A percentile compares a stretch with the other conserved stretches of the same genome.
phyloP scores from a whole-genome alignment of 2,329 filamentous ascomycete species.

The Pseudonectria foliicola region DNA sequence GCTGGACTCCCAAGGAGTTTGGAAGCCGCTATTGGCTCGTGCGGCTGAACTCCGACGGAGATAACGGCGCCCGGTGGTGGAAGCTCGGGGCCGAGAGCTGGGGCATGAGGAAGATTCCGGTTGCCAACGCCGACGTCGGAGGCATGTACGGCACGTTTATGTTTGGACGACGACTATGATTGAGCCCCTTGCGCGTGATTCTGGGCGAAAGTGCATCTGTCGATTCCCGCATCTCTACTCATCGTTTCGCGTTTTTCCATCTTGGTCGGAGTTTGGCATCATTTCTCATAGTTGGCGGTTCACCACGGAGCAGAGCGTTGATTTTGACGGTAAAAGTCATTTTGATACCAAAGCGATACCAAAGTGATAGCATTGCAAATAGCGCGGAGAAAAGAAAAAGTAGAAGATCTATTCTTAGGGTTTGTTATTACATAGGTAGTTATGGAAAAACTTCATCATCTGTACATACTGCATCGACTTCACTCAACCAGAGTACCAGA shows the following conservation, averaged over 20 bases:
- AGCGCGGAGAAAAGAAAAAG: constrained; percentile 10
- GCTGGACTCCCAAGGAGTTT: constrained; percentile 67
- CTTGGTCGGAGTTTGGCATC: constrained; percentile 12
- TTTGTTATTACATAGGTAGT: too few relatives aligned
- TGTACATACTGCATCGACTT: too few relatives aligned
- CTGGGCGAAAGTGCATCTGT: constrained; percentile 33
- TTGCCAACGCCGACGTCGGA: constrained; percentile 84
- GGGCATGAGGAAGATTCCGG: constrained; percentile 88
- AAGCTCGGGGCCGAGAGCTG: constrained; percentile 81
- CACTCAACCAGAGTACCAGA: too few relatives aligned
- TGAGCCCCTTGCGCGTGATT: constrained; percentile 10
- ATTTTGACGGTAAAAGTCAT: constrained; percentile 21
- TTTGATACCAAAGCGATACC: constrained; percentile 14
- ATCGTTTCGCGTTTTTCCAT: constrained; percentile 8
- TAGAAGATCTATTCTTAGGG: background rate
- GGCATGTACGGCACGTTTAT: constrained; percentile 78
- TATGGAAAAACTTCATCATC: too few relatives aligned
- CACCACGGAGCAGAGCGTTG: constrained; percentile 16
- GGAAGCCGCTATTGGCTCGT: constrained; percentile 62
- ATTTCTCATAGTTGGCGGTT: constrained; percentile 13
- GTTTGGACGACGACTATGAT: constrained; percentile 53
- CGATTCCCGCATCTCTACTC: constrained; percentile 18
- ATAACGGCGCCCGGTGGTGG: constrained; percentile 56
- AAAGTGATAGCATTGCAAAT: background rate
- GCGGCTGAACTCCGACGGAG: constrained; percentile 36